phyloP scores from a whole-genome alignment of 352 stramenopile genomes.

The Globisporangium recalcitrans region DNA sequence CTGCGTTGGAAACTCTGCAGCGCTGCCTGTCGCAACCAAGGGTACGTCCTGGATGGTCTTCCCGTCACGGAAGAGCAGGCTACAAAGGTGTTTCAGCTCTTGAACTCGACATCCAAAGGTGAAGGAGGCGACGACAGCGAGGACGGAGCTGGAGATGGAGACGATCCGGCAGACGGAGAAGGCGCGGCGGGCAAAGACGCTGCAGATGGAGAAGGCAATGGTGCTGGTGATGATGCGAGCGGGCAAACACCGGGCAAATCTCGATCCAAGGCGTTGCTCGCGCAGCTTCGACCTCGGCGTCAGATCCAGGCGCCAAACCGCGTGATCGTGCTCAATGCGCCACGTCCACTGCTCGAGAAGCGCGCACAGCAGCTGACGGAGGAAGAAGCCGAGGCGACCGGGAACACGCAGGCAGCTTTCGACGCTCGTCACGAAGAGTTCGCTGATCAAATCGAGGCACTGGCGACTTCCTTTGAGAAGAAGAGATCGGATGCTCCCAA shows the following conservation, averaged over 20 bases:
- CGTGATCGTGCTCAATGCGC: conserved; percentile 55
- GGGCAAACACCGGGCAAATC: conserved; percentile 21
- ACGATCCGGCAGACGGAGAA: conserved; percentile 16
- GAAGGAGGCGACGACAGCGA: conserved; percentile 14
- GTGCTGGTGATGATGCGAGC: conserved; percentile 15
- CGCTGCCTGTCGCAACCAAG: conserved; percentile 66
- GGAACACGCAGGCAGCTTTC: conserved; percentile 65
- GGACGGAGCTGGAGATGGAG: conserved; percentile 11
- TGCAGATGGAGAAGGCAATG: conserved; percentile 18
- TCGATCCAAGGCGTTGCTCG: conserved; percentile 37
- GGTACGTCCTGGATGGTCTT: conserved; percentile 75
- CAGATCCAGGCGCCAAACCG: conserved; percentile 56
- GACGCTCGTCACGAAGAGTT: conserved; percentile 46
- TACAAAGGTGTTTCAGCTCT: conserved; percentile 33
- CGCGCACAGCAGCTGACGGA: conserved; percentile 53
- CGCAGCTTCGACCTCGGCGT: conserved; percentile 32
- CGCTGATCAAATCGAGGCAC: conserved; percentile 33
- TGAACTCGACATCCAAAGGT: background rate
- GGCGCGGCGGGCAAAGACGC: conserved; percentile 12
- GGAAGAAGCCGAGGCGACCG: conserved; percentile 41
- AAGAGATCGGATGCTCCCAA: background rate
- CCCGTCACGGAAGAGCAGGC: conserved; percentile 46
- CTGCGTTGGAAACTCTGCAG: conserved; percentile 65
- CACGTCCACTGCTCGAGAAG: conserved; percentile 43
- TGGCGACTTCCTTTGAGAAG: conserved; percentile 67